Base-by-base conservation (phyloP, 148 eudicot genomes). In the Rhododendron williamsianum region DNA sequence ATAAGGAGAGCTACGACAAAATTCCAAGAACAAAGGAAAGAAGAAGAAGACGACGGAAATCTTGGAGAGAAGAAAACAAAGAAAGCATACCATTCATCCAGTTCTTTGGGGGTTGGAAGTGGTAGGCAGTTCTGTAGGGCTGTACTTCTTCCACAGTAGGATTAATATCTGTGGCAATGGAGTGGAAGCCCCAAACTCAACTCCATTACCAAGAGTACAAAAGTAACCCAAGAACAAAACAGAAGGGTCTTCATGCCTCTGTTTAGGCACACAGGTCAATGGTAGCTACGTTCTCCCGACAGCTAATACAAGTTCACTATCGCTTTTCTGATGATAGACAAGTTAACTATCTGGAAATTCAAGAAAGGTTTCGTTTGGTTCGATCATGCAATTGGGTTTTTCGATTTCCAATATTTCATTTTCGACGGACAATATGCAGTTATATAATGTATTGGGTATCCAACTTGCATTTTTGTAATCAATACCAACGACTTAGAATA, bases 71-170 rank as follows among this genome's bases (percentile, higher is more conserved):
- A 45, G 78, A 9, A 48, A 38, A 38, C 21, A 19, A 23, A 4
- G 33, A 12, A 35, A 82, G 21, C 49, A 43, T 76, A 89, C 91
- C 91, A 82, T 89, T 89, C 81, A 89, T 85, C 89, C 91, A 87
- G 82, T 89, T 89, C 33, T 87, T 85, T 4, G 88, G 83, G 77
- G 89, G 88, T 74, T 89, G 89, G 74, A 89, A 89, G 81, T 87
- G 91, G 82, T 83, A 89, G 51, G 88, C 88, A 16, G 87, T 80
- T 30, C 89, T 83, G 81, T 84, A 81, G 52, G 88, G 86, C 83
- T 85, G 88, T 36, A 46, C 49, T 46, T 77, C 84, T 69, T 54
- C 51, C 48, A 43, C 38, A 30, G 33, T 60, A 52, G 45, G 18
- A 27, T 6, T 23, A 80, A 30, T 45, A 36, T 58, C 18, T 58